Evolutionary conservation across 495 filamentous ascomycete species (phyloP).

Genomic region (Apodospora peruviana): DNA sequence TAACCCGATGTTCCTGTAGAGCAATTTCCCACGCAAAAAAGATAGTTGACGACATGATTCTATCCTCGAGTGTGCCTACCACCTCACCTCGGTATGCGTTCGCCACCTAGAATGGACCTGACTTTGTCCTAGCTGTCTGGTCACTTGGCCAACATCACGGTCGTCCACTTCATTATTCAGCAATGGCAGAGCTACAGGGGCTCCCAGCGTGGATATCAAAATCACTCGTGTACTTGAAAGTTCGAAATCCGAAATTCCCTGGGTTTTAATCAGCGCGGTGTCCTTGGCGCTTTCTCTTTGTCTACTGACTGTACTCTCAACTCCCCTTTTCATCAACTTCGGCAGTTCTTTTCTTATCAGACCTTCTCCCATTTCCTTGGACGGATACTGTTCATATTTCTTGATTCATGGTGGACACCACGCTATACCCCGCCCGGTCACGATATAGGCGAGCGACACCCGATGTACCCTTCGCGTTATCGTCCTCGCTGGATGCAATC

Average conservation of each 20-base stretch:
- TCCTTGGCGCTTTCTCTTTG: conserved; percentile 2
- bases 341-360: background rate
- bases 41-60: background rate
- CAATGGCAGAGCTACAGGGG: conserved; percentile 1
- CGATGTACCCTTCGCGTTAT: too few relatives aligned
- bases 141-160: background rate
- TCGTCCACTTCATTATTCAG: too few relatives aligned
- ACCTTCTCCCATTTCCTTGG: background rate
- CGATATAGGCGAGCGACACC: too few relatives aligned
- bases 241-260: conserved; percentile 7
- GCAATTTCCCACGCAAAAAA: background rate
- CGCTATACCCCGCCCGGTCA: too few relatives aligned
- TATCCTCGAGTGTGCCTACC: background rate
- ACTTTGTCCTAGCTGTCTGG: background rate
- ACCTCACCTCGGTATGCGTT: background rate
- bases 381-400: background rate
- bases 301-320: conserved; percentile 2
- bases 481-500: too few relatives aligned
- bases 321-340: background rate
- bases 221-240: conserved; percentile 6
- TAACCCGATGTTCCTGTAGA: background rate
- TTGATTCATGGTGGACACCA: too few relatives aligned
- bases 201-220: conserved; percentile 14
- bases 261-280: conserved; percentile 11
- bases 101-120: background rate